Base-by-base conservation (phyloP, 176 grass and related monocot genomes). In the Bonia amplexicaulis region DNA sequence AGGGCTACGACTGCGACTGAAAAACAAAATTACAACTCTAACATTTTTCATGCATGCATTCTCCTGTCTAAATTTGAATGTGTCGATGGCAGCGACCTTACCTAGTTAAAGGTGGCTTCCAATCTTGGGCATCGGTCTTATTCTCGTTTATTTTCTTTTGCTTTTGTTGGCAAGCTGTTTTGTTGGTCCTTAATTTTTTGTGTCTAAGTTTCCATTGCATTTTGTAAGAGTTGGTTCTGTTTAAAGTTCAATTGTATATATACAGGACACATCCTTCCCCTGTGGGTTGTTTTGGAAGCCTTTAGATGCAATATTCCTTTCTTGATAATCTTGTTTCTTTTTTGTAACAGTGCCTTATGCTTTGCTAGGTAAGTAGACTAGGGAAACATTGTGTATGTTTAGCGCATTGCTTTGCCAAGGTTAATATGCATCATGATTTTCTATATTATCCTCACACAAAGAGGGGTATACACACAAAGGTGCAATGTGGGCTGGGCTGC, bases 51-150 rank as follows among this genome's bases (percentile, higher is more conserved):
- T 46, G 45, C 12, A 78, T 80, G 12, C 51, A 7, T 39, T 78
- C 55, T 47, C 69, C 12, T 80, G n/a, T 73, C 75, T 97, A 81
- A 88, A 51, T 46, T 91, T 88, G 9, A 79, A 81, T 77, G 13
- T 68, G 85, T 92, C 0, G 15, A 54, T 88, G 55, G 79, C 87
- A 97, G 91, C 91, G 87, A 77, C 84, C 96, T 76, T 99, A 99
- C 85, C 80, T 96, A 49, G 84, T 99, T 81, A 90, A 99, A 91
- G 96, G 96, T 79, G 96, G 96, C 65, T 99, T 94, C 84, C 86
- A 96, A 89, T 93, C 93, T 83, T 99, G 93, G 96, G 81, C 82
- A 20, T 37, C 69, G 17, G 22, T 76, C 71, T 58, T n/a, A 39
- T 57, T 86, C 52, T 51, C 31, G 1, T 69, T 73, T 78, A 44